Conservation (phyloP, 139 green algal genomes). For the Bryopsis sp. region DNA sequence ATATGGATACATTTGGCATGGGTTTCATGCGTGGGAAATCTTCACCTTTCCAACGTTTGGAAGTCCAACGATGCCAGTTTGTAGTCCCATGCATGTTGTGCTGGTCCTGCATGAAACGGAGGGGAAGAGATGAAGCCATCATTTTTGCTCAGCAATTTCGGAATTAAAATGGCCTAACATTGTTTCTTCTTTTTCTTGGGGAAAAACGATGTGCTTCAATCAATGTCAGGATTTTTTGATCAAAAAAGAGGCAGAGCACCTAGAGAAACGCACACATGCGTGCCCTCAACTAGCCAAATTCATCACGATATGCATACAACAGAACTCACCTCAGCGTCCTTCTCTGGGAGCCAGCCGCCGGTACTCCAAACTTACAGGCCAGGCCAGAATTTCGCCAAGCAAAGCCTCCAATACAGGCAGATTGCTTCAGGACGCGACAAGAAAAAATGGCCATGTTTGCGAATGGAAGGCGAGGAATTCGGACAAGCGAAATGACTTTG, state of each 20-base stretch:
- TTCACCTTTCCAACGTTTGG: slow-evolving; percentile 94
- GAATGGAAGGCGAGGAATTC: not conserved
- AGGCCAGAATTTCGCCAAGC: no score
- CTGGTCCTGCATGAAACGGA: not conserved
- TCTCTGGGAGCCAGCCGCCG: no score
- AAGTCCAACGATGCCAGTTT: slow-evolving; percentile 91
- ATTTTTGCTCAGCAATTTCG: not conserved
- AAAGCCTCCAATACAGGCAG: no score
- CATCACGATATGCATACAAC: no score
- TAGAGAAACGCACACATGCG: not conserved
- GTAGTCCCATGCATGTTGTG: slow-evolving; percentile 34
- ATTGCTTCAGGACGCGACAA: no score
- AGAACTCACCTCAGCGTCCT: no score
- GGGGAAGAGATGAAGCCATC: not conserved
- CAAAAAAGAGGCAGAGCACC: not conserved
- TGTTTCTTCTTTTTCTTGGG: not conserved
- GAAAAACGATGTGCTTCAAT: not conserved
- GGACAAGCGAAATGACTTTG: not conserved
- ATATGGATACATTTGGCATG: not conserved
- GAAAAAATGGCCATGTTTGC: no score
- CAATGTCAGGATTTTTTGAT: not conserved
- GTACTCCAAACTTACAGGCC: no score
- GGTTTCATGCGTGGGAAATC: not conserved
- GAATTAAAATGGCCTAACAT: not conserved
- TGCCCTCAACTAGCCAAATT: no score